phyloP scores from a whole-genome alignment of 2,329 filamentous ascomycete genomes.

The Fusarium sp. region DNA sequence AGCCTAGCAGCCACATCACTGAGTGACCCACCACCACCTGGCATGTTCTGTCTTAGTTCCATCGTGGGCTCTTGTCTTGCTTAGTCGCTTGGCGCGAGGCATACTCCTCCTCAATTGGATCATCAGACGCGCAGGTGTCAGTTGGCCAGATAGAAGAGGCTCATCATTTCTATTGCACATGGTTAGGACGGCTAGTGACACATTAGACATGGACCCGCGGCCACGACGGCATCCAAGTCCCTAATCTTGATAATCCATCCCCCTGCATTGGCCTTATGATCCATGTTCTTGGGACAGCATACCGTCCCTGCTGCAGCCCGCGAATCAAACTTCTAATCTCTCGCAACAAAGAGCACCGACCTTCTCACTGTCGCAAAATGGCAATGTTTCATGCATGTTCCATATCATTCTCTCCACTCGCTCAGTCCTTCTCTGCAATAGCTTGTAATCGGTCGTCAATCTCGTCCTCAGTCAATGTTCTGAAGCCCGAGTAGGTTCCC shows the following conservation, averaged over 20 bases:
- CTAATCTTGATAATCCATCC: slow-evolving; percentile 36
- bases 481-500: slow-evolving; percentile 82
- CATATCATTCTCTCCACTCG: slow-evolving; percentile 39
- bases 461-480: slow-evolving; percentile 93
- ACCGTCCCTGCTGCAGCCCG: slow-evolving; percentile 23
- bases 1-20: slow-evolving; percentile 1
- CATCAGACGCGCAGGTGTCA: slow-evolving; percentile 43
- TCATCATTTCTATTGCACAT: slow-evolving; percentile 47
- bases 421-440: slow-evolving; percentile 97
- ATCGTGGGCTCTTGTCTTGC: slow-evolving; percentile 22
- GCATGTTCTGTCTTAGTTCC: slow-evolving; percentile 23
- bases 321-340: slow-evolving; percentile 37
- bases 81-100: slow-evolving; percentile 43
- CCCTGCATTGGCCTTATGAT: slow-evolving; percentile 37
- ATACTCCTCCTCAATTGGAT: slow-evolving; percentile 45
- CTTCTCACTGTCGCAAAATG: slow-evolving; percentile 15
- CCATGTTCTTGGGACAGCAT: slow-evolving; percentile 39
- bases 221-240: slow-evolving; percentile 31
- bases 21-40: slow-evolving; percentile 39
- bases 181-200: slow-evolving; percentile 43
- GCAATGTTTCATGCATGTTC: slow-evolving; percentile 30
- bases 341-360: slow-evolving; percentile 26
- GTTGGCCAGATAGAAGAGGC: slow-evolving; percentile 35
- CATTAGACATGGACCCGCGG: slow-evolving; percentile 37
- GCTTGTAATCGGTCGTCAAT: slow-evolving; percentile 98